Evolutionary conservation across 2,329 filamentous ascomycete genomes (phyloP).

Genomic region (Pseudogymnoascus sp.): DNA sequence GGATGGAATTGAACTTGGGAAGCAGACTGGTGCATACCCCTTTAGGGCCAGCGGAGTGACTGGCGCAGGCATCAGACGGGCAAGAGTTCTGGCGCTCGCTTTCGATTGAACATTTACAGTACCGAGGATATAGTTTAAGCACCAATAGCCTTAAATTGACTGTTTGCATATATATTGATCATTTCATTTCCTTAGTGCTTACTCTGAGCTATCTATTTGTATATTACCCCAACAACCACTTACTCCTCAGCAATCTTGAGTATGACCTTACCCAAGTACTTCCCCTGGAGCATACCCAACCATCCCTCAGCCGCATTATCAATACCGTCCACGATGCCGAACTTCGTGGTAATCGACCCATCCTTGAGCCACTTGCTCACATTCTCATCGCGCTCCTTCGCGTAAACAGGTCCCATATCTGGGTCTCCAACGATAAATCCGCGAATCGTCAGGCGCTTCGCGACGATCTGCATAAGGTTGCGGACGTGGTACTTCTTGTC

Average conservation of each 20-base stretch:
- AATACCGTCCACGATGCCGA: slow-evolving; percentile 55
- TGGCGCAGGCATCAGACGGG: neutral
- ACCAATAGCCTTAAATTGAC: neutral
- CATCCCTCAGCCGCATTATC: slow-evolving; percentile 58
- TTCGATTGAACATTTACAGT: neutral
- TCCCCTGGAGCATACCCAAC: slow-evolving; percentile 56
- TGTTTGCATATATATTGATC: neutral
- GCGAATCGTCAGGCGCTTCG: slow-evolving; percentile 53
- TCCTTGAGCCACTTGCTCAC: slow-evolving; percentile 61
- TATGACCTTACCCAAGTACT: slow-evolving; percentile 68
- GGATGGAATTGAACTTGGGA: neutral
- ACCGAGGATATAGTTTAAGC: slow-evolving; percentile 3
- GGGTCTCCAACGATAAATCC: slow-evolving; percentile 59
- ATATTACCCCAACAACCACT: neutral
- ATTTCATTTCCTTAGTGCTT: neutral
- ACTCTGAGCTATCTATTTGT: neutral
- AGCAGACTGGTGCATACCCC: neutral
- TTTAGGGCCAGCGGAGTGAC: neutral
- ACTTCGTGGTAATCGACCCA: slow-evolving; percentile 52
- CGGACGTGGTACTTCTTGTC: slow-evolving; percentile 50
- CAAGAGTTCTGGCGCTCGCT: neutral
- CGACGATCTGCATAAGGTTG: slow-evolving; percentile 51
- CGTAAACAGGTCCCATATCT: slow-evolving; percentile 52
- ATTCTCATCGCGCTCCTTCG: slow-evolving; percentile 54
- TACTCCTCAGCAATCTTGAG: slow-evolving; percentile 43